Evolutionary conservation across 208 protist genomes (phyloP), one percentile per base, ranked within the genome.

Genomic region (Spongospora subterranea): DNA sequence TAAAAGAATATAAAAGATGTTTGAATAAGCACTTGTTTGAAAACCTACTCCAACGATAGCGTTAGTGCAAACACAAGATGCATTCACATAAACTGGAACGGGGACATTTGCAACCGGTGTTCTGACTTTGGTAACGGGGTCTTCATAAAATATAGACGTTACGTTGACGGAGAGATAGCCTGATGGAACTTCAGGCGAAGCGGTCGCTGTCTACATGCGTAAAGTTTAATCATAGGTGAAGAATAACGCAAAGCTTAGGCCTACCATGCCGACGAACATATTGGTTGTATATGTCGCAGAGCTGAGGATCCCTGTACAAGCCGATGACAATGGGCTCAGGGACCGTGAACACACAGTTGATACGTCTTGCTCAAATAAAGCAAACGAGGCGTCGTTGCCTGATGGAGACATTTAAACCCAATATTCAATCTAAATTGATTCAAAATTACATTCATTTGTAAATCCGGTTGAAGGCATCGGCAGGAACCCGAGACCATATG

Each of bases 351-450:
- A 82, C 6, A 6, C 13, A 6, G 71, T 82, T n/a, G n/a, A 20
- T 6, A 6, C 35, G 6, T 6, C 6, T 82, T 82, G 71, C 13
- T 43, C 17, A 43, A 82, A 82, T 82, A 82, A 35, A 35, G 71
- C 71, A n/a, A 82, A 82, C 6, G 6, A 20, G n/a, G 6, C n/a
- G n/a, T 82, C 71, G n/a, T 82, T n/a, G 71, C 71, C 71, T 82
- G 40, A n/a, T 82, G 71, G 71, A 6, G 6, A 6, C 71, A 35
- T 20, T 40, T 82, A 43, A 45, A 17, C 17, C 6, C 6, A 35
- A 43, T 13, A 43, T 6, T n/a, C 13, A 6, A 82, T 39, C 71
- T n/a, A n/a, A 82, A 35, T 35, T 6, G 71, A 43, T 6, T 39
- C 11, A 6, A 60, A 82, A 6, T 20, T 82, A 82, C 71, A 82